A percentile compares a stretch with the other conserved stretches of the same genome.
Conservation (phyloP, 2,329 filamentous ascomycete genomes). For the Cercospora brassicicola region DNA sequence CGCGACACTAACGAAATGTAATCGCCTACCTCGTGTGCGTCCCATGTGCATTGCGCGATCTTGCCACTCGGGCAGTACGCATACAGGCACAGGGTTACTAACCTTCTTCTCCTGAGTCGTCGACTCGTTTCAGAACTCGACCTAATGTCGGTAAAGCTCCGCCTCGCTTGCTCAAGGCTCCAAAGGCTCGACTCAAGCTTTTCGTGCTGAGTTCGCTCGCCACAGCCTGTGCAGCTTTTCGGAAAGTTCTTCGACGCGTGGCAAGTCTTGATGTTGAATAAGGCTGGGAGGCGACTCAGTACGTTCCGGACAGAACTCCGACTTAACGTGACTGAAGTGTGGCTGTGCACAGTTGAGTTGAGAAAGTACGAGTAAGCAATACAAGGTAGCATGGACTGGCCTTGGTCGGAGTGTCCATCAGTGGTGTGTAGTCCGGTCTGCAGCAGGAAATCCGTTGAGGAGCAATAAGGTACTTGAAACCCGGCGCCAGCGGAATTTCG, state of each 20-base stretch:
- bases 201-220: neutral
- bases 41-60: neutral
- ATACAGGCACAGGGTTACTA: neutral
- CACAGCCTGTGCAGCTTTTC: neutral
- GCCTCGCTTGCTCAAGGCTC: neutral
- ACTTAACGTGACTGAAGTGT: neutral
- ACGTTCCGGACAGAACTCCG: neutral
- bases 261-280: neutral
- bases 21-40: neutral
- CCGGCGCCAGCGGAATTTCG: neutral
- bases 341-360: neutral
- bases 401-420: neutral
- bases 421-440: neutral
- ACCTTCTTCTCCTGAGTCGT: neutral
- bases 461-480: neutral
- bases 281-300: neutral
- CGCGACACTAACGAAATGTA: neutral
- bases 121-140: neutral
- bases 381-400: neutral
- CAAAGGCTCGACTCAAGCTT: neutral
- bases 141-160: neutral
- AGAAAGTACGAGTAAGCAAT: neutral
- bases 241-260: neutral
- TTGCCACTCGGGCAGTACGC: neutral
- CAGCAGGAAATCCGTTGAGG: neutral